These are phyloP conservation scores for Fonsecaea multimorphosa DNA, from an alignment of 2,329 filamentous ascomycete species.

Conservation along the genomic window DNA sequence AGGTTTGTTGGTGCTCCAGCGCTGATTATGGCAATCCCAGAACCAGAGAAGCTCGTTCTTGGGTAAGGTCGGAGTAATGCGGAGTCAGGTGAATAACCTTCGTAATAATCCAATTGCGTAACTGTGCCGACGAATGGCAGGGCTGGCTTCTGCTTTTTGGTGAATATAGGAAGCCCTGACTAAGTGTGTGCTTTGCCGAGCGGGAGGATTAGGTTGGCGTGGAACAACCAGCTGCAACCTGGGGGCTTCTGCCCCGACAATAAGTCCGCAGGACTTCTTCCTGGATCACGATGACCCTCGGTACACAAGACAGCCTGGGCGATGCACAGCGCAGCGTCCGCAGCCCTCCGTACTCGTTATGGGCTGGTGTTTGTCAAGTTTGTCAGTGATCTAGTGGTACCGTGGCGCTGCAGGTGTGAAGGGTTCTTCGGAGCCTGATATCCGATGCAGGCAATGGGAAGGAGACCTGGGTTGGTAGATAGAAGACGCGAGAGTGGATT, in stretches of 20 bases:
- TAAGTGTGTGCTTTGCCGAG: constrained; percentile 21
- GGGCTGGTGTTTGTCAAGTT: background rate
- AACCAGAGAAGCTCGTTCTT: constrained; percentile 9
- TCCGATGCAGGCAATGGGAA: background rate
- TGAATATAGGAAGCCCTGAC: constrained; percentile 10
- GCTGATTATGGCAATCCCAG: constrained; percentile 12
- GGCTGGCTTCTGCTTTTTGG: background rate
- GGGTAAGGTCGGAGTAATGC: constrained; percentile 22
- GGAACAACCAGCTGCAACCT: background rate
- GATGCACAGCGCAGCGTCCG: background rate
- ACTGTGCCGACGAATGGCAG: constrained; percentile 24
- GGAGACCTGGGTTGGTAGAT: constrained; percentile 6
- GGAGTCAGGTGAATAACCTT: constrained; percentile 23
- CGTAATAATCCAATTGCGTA: constrained; percentile 22
- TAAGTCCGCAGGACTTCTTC: constrained; percentile 5
- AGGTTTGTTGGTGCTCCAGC: constrained; percentile 7
- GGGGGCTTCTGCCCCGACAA: background rate
- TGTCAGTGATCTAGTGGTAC: background rate
- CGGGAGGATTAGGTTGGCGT: constrained; percentile 6
- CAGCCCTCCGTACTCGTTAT: background rate
- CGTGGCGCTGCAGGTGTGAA: constrained; percentile 3
- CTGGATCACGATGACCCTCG: background rate
- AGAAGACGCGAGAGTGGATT: constrained; percentile 12
- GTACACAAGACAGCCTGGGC: background rate
- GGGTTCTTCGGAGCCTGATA: background rate